Percentiles rank a stretch among this genome's conserved stretches.
These are phyloP conservation scores for Ceratorhiza oryzae-sativae DNA, from an alignment of 1,284 basidiomycete genomes.

Conservation along the genomic window DNA sequence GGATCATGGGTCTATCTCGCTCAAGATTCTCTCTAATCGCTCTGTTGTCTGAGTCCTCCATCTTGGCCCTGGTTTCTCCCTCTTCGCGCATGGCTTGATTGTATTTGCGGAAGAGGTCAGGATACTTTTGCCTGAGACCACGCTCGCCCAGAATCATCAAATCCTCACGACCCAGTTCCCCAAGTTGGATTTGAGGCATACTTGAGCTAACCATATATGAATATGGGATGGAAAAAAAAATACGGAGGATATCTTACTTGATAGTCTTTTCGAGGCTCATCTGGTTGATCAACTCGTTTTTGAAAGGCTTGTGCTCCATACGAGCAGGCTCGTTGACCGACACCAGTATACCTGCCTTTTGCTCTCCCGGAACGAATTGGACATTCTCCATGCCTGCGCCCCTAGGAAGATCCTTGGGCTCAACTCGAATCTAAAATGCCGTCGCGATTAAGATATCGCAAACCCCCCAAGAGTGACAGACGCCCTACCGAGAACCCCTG, in stretches of 20 bases:
- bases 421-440: conserved; percentile 8
- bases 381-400: neutral
- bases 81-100: conserved; percentile 3
- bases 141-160: neutral
- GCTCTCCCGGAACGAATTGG: conserved; percentile 28
- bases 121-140: conserved; percentile 10
- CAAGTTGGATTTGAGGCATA: conserved; percentile 16
- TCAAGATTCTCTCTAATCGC: neutral
- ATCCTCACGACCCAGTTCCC: neutral
- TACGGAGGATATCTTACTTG: neutral
- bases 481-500: conserved; percentile 38
- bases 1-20: neutral
- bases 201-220: conserved; percentile 25
- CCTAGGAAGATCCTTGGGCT: conserved; percentile 7
- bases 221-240: neutral
- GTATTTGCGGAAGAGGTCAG: neutral
- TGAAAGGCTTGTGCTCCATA: neutral
- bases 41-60: neutral
- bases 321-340: neutral
- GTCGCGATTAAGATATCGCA: neutral
- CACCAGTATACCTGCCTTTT: conserved; percentile 19
- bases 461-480: neutral
- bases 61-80: neutral
- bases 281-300: neutral
- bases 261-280: conserved; percentile 31